A percentile compares a stretch with the other conserved stretches of the same genome.
These are phyloP conservation scores for Myochromella boudieri DNA, from an alignment of 768 basidiomycete genomes.

Conservation along the genomic window DNA sequence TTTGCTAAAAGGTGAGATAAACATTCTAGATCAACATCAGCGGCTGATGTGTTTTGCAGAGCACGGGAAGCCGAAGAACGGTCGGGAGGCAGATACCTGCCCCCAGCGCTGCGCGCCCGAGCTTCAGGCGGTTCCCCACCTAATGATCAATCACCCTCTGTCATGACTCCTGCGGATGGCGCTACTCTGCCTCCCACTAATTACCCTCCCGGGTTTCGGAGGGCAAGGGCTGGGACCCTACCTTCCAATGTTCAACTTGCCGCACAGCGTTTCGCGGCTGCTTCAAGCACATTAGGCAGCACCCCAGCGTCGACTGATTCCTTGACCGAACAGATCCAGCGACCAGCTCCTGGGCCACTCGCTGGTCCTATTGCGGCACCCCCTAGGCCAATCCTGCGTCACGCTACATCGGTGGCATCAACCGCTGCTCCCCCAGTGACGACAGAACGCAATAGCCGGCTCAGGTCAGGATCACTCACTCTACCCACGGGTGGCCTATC, in stretches of 20 bases:
- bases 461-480: constrained; percentile 91
- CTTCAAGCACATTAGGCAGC: constrained; percentile 55
- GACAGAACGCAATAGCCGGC: constrained; percentile 74
- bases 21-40: constrained; percentile 17
- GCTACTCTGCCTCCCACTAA: constrained; percentile 65
- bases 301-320: constrained; percentile 42
- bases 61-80: constrained; percentile 83
- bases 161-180: constrained; percentile 58
- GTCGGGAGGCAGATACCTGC: constrained; percentile 68
- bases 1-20: constrained; percentile 76
- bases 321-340: constrained; percentile 49
- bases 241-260: constrained; percentile 93
- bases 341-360: constrained; percentile 45
- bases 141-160: constrained; percentile 61
- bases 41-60: constrained; percentile 37
- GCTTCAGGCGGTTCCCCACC: constrained; percentile 72
- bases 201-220: constrained; percentile 84
- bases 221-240: constrained; percentile 96
- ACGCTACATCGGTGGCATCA: constrained; percentile 69
- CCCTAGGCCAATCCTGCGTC: constrained; percentile 68
- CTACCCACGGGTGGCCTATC: constrained; percentile 74
- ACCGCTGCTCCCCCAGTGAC: constrained; percentile 49
- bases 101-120: constrained; percentile 76
- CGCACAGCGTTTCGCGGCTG: constrained; percentile 76
- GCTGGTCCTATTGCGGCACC: constrained; percentile 42